These are phyloP conservation scores for Globisporangium sylvaticum DNA, from an alignment of 352 stramenopile species.

Conservation along the genomic window DNA sequence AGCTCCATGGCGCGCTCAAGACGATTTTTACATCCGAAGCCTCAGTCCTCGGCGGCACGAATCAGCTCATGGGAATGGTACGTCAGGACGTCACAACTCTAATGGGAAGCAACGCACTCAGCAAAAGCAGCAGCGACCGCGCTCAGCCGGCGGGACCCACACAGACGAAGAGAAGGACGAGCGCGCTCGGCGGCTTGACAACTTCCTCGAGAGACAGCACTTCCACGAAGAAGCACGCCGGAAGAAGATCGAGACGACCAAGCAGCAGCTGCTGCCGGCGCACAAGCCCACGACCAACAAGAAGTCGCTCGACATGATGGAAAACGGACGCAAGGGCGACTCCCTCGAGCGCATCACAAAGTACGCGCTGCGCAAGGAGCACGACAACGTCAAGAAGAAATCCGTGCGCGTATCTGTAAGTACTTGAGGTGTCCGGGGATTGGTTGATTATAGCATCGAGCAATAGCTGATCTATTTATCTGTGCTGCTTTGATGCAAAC, in stretches of 20 bases:
- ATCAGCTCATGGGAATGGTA: constrained; percentile 5
- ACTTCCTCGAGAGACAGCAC: constrained; percentile 70
- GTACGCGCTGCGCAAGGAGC: constrained; percentile 74
- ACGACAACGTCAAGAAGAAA: constrained; percentile 78
- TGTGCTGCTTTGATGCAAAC: not conserved
- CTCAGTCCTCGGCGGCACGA: constrained; percentile 12
- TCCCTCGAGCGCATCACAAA: constrained; percentile 78
- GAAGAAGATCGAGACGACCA: constrained; percentile 63
- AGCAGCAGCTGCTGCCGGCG: constrained; percentile 47
- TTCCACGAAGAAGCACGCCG: constrained; percentile 65
- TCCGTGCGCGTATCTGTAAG: constrained; percentile 52
- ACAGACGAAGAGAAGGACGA: constrained; percentile 47
- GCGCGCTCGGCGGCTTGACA: constrained; percentile 49
- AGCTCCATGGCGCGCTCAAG: constrained; percentile 28
- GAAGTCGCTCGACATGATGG: constrained; percentile 74
- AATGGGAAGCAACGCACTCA: not conserved
- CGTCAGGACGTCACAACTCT: constrained; percentile 5
- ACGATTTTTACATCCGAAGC: constrained; percentile 51
- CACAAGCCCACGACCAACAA: constrained; percentile 82
- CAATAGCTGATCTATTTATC: not conserved
- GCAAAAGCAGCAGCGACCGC: constrained; percentile 31
- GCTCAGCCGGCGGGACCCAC: constrained; percentile 43
- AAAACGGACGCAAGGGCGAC: constrained; percentile 74
- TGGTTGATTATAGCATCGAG: too few species aligned
- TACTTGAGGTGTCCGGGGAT: too few species aligned